Percentiles rank a stretch among this genome's conserved stretches.
These are phyloP conservation scores for Prinsepia uniflora DNA, from an alignment of 306 rosid species.

Conservation along the genomic window DNA sequence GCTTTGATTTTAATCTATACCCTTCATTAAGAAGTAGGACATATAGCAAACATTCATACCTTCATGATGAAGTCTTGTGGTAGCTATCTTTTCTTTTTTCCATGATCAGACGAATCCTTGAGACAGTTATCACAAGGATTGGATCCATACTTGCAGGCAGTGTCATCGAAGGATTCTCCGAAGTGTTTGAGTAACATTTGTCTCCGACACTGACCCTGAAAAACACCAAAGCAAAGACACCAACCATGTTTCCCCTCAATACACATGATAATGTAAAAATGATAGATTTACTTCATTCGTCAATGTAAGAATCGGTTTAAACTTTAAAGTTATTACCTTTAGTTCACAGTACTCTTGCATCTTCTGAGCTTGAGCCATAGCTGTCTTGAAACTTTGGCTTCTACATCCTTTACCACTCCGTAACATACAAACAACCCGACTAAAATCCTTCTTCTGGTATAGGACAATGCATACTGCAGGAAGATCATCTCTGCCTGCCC, in stretches of 20 bases:
- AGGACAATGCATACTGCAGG: slow-evolving; percentile 74
- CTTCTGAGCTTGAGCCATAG: slow-evolving; percentile 82
- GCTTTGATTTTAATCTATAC: too few relatives aligned
- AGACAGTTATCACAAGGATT: slow-evolving; percentile 90
- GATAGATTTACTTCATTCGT: neutral
- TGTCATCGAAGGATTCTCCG: slow-evolving; percentile 72
- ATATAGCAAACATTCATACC: neutral
- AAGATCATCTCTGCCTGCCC: slow-evolving; percentile 94
- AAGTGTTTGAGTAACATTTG: slow-evolving; percentile 77
- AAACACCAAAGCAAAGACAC: slow-evolving; percentile 22
- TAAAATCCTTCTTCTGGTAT: slow-evolving; percentile 96
- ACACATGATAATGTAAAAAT: slow-evolving; percentile 10
- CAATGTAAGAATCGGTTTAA: slow-evolving; percentile 2
- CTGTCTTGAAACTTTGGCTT: slow-evolving; percentile 58
- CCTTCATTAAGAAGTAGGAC: too few relatives aligned
- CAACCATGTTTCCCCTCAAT: neutral
- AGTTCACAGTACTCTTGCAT: slow-evolving; percentile 96
- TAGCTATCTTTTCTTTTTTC: slow-evolving; percentile 44
- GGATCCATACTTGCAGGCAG: slow-evolving; percentile 67
- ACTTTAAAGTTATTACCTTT: slow-evolving; percentile 44
- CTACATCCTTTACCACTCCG: slow-evolving; percentile 72
- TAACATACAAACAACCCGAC: slow-evolving; percentile 87
- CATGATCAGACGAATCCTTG: slow-evolving; percentile 31
- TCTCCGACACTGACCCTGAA: slow-evolving; percentile 77
- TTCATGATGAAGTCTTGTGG: slow-evolving; percentile 28